Evolutionary conservation across 495 filamentous ascomycete genomes (phyloP).

Genomic region (Neurospora sublineolata): DNA sequence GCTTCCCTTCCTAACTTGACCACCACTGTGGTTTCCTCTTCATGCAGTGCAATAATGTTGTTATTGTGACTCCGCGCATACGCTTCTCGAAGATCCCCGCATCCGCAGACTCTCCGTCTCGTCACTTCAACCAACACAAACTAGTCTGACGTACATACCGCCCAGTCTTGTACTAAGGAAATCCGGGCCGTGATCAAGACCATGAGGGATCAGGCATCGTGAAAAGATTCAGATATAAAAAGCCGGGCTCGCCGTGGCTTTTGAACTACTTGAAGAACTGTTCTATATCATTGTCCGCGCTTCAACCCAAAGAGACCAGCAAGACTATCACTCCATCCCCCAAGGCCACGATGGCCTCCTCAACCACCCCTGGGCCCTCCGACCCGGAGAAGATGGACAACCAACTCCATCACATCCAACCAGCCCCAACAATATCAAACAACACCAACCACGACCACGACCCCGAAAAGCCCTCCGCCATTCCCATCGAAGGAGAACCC

Average conservation of each 20-base stretch:
- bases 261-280: neutral
- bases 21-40: neutral
- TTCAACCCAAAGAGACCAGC: neutral
- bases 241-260: neutral
- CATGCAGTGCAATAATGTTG: neutral
- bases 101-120: neutral
- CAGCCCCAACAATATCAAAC: neutral
- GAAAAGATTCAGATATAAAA: neutral
- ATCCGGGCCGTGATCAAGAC: neutral
- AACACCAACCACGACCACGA: neutral
- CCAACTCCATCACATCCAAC: neutral
- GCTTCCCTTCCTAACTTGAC: neutral
- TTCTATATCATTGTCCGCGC: neutral
- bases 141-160: neutral
- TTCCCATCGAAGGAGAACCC: neutral
- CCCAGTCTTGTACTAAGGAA: neutral
- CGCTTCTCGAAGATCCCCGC: neutral
- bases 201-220: neutral
- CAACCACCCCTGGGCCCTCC: neutral
- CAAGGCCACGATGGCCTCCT: neutral
- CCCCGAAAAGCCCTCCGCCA: neutral
- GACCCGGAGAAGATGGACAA: neutral
- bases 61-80: neutral
- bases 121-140: neutral
- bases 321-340: rapidly evolving